phyloP scores from a whole-genome alignment of 192 early-diverging fungal genomes.

The Rhizophagus prolifer region DNA sequence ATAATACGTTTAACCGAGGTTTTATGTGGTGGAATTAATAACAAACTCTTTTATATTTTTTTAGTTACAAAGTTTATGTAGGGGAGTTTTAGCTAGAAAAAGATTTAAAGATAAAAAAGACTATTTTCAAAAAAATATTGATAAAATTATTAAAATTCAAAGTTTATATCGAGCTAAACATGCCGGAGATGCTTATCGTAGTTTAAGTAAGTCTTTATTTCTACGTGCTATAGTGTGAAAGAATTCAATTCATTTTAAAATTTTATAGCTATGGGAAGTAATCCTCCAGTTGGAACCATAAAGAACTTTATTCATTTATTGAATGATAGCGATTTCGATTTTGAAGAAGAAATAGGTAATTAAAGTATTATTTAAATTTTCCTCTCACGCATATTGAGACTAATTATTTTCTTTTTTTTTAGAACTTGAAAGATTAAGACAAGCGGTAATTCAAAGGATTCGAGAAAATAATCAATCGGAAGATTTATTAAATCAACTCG shows the following conservation, averaged over 20 bases:
- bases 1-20: neutral
- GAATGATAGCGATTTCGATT: constrained; percentile 87
- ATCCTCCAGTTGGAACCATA: constrained; percentile 77
- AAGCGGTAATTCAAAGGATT: constrained; percentile 84
- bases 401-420: constrained; percentile 13
- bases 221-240: neutral
- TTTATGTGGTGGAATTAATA: neutral
- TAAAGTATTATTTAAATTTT: neutral
- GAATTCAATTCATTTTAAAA: neutral
- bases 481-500: constrained; percentile 79
- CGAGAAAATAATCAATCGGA: constrained; percentile 84
- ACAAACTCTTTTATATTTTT: neutral
- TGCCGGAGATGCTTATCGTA: constrained; percentile 66
- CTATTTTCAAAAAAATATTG: constrained; percentile 63
- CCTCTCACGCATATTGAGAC: neutral
- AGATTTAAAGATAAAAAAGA: constrained; percentile 51
- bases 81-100: constrained; percentile 57
- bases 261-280: constrained; percentile 60
- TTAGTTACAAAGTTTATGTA: constrained; percentile 57
- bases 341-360: constrained; percentile 87
- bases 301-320: constrained; percentile 87
- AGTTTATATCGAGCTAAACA: constrained; percentile 63
- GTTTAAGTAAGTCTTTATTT: constrained; percentile 49
- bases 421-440: constrained; percentile 74
- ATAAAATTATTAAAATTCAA: constrained; percentile 81